Base-by-base conservation (phyloP, 1,284 basidiomycete genomes). In the Anthracocystis walkeri region DNA sequence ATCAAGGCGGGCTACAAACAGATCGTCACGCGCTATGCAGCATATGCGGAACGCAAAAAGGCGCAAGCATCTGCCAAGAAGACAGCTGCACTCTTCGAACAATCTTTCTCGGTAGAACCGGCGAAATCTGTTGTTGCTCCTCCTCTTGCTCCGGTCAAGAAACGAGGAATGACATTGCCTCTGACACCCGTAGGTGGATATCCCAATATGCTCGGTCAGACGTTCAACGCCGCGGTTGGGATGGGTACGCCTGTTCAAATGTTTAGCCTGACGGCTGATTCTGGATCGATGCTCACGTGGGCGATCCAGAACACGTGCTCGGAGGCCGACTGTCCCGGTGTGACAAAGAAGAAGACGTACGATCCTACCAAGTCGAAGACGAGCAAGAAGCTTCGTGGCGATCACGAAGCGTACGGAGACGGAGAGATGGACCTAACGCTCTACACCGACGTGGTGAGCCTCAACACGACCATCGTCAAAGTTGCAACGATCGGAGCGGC, bases 391-490 rank as follows among this genome's bases (percentile, higher is more conserved):
- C 10, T 51, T 4, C 42, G 60, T 1, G 20, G 27, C 21, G 65
- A 61, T 20, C 71, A 74, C 50, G 71, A 74, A 44, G 60, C 65
- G 25, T 74, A 74, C 27, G 71, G 71, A 3, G 71, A 74, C 31
- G 71, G 71, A 16, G 71, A 74, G 65, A 60, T 63, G 49, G 71
- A 74, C 20, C 27, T 74, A 12, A 48, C 14, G n/a, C 55, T 74
- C 1, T 68, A 35, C 51, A 31, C 10, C 18, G 71, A 74, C 44
- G 42, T 58, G 4, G 65, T 74, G n/a, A 35, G 40, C 3, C 35
- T 74, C 27, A 35, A 29, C 29, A 31, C 23, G 2, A 11, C 67
- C 12, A 42, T 5, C 3, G 41, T 61, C 12, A 46, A 44, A 2
- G 40, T 7, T 11, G 65, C 58, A 4, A 74, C 65, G 8, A 33